A percentile compares a stretch with the other conserved stretches of the same genome.
phyloP scores from a whole-genome alignment of 768 basidiomycete species.

The Boletellus emodensis region DNA sequence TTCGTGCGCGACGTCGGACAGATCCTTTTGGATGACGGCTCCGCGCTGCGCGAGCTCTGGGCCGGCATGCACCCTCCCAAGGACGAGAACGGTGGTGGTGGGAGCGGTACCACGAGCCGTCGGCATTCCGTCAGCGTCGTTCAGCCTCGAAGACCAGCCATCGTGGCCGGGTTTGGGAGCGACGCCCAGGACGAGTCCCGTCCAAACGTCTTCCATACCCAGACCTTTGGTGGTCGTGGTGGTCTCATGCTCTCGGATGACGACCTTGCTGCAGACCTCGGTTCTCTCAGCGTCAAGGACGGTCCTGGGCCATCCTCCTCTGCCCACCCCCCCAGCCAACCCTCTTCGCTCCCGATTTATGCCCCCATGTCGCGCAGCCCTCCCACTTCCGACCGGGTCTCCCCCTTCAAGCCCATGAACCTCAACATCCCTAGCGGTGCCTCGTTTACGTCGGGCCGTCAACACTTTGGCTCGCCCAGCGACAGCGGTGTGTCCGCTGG shows the following conservation, averaged over 20 bases:
- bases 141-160: constrained; percentile 62
- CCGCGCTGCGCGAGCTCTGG: constrained; percentile 73
- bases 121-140: constrained; percentile 82
- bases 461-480: constrained; percentile 54
- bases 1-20: constrained; percentile 82
- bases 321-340: constrained; percentile 57
- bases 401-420: constrained; percentile 61
- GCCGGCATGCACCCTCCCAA: constrained; percentile 60
- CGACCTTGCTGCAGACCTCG: constrained; percentile 71
- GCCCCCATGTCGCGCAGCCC: constrained; percentile 65
- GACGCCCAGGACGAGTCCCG: constrained; percentile 42
- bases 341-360: constrained; percentile 74
- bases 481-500: constrained; percentile 52
- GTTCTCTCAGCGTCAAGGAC: constrained; percentile 50
- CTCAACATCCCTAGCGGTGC: constrained; percentile 50
- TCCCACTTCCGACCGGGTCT: constrained; percentile 46
- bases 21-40: constrained; percentile 70
- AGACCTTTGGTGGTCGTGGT: constrained; percentile 44
- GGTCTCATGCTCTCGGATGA: constrained; percentile 74
- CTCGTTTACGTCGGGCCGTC: constrained; percentile 41
- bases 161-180: constrained; percentile 57
- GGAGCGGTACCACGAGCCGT: constrained; percentile 79
- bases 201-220: constrained; percentile 31
- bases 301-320: constrained; percentile 37
- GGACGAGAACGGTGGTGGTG: constrained; percentile 58